Evolutionary conservation across 352 stramenopile species (phyloP), one percentile per base, ranked within the genome.

Genomic region (Globisporangium acanthophoron): DNA sequence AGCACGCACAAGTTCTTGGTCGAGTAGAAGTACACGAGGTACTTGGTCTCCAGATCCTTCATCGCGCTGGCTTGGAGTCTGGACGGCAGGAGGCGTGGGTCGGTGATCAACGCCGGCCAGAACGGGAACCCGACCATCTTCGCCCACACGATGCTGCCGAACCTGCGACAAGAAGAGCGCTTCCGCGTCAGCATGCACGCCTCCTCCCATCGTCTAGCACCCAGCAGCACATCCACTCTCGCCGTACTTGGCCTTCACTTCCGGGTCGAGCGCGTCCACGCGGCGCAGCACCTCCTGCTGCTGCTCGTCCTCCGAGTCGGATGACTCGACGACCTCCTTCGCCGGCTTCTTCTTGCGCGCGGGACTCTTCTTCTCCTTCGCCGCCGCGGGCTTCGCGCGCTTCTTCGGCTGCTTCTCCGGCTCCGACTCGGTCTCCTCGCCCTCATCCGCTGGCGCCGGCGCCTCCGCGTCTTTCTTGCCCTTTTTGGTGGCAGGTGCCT

Each of bases 81-180:
- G n/a, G 21, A 1, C 2, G 73, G 66, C 51, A 92, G 48, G 29
- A 75, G 60, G 0, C 73, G 66, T 20, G 82, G 85, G 51, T 92
- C 78, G 20, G 72, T 79, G 55, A 94, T 87, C 46, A 92, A 65
- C 29, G 70, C 80, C 21, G 85, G 85, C 85, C 85, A 94, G 67
- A 85, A 94, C 41, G 85, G 85, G 53, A 84, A 94, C 3, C 85
- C 75, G 8, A 67, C 70, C 81, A 94, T 94, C 54, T 86, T 88
- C n/a, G 73, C 80, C 85, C 85, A 94, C 50, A 85, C 78, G 47
- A 94, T 84, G 54, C 78, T 61, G 49, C 85, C 85, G 64, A 87
- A 94, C 53, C 78, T 86, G 41, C 33, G 2, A 37, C 33, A 37
- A 12, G 9, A 37, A 11, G 33, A 37, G 33, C 4, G 9, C 9